Evolutionary conservation across 805 yeast species (phyloP), one percentile per base, ranked within the genome.

Genomic region (Henningerozyma blattae): DNA sequence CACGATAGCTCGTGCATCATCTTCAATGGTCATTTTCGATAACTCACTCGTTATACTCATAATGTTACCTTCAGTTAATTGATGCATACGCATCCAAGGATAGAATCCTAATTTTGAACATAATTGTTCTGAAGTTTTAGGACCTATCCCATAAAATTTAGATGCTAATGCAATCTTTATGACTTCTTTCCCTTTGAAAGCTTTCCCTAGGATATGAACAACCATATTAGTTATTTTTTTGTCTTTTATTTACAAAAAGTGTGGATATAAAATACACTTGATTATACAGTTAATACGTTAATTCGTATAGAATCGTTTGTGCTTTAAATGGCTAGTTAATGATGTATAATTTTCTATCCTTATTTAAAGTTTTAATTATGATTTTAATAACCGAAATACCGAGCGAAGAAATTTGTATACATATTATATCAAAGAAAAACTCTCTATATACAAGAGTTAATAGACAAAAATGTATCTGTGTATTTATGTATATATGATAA

Each of bases 21-120:
- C 84, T 51, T 87, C 97, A 32, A 89, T 80, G 9, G 82, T 73
- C 68, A 82, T 67, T 27, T 75, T 79, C 1, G 93, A 74, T 32
- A 91, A 66, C 55, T 91, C 95, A 55, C 86, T 89, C 26, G 95
- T 80, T 30, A 91, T 66, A 24, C 81, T 74, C 72, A 89, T 70
- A 30, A 86, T 68, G 48, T 86, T 94, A 18, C 85, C 82, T 59
- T 91, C 97, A 19, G 80, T 65, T 26, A 91, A 70, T 59, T 91
- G 94, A 55, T 83, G 91, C 82, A 87, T 79, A 61, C 94, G 75
- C 94, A 89, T 87, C 54, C 71, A 67, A 30, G 97, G 97, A 52
- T 87, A 89, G 39, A 91, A 71, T 9, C 95, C 95, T 16, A 89
- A 72, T 52, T 76, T 84, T 27, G 96, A 77, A 55, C 95, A 86